These are phyloP conservation scores for Myriosclerotinia scirpicola DNA, from an alignment of 2,329 filamentous ascomycete genomes.

Conservation along the genomic window DNA sequence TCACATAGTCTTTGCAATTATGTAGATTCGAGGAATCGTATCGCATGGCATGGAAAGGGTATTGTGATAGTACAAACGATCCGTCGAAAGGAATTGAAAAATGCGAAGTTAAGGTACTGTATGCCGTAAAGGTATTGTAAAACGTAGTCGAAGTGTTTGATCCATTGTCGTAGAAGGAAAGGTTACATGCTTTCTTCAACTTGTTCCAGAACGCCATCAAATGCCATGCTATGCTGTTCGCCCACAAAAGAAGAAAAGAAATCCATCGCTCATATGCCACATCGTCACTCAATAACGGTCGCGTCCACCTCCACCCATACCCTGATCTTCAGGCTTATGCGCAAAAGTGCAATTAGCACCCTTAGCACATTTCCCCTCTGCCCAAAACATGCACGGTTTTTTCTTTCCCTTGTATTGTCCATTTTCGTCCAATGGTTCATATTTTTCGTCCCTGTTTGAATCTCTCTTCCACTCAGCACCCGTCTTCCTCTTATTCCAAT, in stretches of 20 bases:
- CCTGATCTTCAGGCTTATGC: conserved; percentile 50
- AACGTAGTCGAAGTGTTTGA: neutral
- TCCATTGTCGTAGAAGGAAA: neutral
- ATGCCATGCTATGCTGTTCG: neutral
- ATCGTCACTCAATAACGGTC: conserved; percentile 6
- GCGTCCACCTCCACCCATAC: conserved; percentile 3
- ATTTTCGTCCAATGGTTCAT: conserved; percentile 35
- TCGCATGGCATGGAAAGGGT: neutral
- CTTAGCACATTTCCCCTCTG: conserved; percentile 69
- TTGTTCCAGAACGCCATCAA: conserved; percentile 2
- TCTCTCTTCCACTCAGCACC: neutral
- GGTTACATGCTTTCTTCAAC: neutral
- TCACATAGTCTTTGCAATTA: neutral
- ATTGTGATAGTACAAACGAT: neutral
- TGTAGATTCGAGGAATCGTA: neutral
- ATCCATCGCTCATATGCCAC: neutral
- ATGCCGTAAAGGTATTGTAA: neutral
- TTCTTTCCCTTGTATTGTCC: conserved; percentile 55
- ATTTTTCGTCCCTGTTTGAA: conserved; percentile 23
- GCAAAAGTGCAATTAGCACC: conserved; percentile 74
- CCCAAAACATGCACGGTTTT: conserved; percentile 68
- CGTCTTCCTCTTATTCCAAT: conserved; percentile 20
- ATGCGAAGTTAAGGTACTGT: neutral
- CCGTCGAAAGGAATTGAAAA: neutral
- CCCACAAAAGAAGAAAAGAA: neutral